Evolutionary conservation across 2,329 filamentous ascomycete species (phyloP), one percentile per base, ranked within the genome.

Genomic region (Thielaviopsis musarum): DNA sequence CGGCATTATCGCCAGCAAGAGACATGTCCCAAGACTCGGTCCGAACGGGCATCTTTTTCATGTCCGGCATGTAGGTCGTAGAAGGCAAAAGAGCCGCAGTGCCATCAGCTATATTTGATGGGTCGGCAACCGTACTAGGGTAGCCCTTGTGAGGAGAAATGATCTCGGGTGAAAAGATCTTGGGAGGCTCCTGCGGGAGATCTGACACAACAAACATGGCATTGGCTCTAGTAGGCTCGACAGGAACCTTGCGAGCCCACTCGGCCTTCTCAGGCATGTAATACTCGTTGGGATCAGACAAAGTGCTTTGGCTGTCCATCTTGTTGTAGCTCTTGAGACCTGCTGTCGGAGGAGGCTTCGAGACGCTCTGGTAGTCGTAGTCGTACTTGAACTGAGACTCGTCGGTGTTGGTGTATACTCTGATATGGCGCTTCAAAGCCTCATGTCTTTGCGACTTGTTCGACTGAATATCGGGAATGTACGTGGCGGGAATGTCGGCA

Each of bases 401-500:
- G 19, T 34, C 51, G 12, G 57, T 7, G 45, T 56, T 56, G 19
- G 58, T 56, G 53, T 59, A 45, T 1, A 59, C 53, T 15, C 58
- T 41, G 24, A 59, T 59, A 17, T 59, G 58, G n/a, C 58, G 38
- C 28, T 59, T 59, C 53, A 59, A 59, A 15, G 41, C 54, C 6
- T 59, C 58, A 5, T 56, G 58, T 24, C 55, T 59, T 22, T 59
- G 52, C 13, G 58, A 52, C 57, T 54, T 58, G 51, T 30, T 53
- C 17, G 41, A 51, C 38, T 45, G 38, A 3, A 10, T n/a, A 2
- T 45, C 10, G 38, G 38, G 38, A 6, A 56, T n/a, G 21, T 53
- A 34, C 10, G 49, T 28, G 7, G 57, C 28, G 5, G 57, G 30
- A 15, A 61, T 58, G 13, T 41, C 56, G 28, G 77, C 75, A 13